Base-by-base conservation (phyloP, 768 basidiomycete species). In the Kwoniella newhampshirensis region DNA sequence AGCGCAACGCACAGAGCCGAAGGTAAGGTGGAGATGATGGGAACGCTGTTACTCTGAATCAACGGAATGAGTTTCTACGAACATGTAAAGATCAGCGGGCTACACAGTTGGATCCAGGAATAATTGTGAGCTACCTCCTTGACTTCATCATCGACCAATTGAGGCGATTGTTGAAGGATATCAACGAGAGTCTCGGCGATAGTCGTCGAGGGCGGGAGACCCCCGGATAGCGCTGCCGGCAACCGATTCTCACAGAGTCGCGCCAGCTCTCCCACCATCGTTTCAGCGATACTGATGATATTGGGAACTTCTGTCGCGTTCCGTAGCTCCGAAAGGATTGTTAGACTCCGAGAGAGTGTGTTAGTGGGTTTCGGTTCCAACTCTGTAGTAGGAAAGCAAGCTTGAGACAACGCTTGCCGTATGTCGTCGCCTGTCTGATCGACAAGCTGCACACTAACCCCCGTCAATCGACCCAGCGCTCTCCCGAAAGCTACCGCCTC, bases 401-500 rank as follows among this genome's bases (percentile, higher is more conserved):
- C 36, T 27, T 42, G 26, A 15, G 59, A 8, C 2, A 62, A 26
- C 1, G 41, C 20, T 17, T 51, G 13, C 15, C 39, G 21, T n/a
- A 71, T 15, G 3, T 58, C 21, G 1, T 48, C 36, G n/a, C 59
- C 15, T 5, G 60, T 37, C 0, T 42, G 26, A 3, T 37, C 18
- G 18, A 57, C 30, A 15, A 66, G 27, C 17, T 36, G 49, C 21
- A 15, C 12, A 37, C 59, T 47, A 23, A 61, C 52, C 12, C 55
- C 52, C 1, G 53, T 28, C 5, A 69, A 12, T 28, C 71, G 51
- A 1, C 42, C 62, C 2, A 75, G 51, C 3, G 62, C 60, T 39
- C 60, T 58, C 0, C 69, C 70, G 32, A 75, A 59, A 2, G 64
- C 35, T 15, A 36, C 55, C 0, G 74, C 74, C 45, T 75, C 72